Evolutionary conservation across 2,329 filamentous ascomycete genomes (phyloP), one percentile per base, ranked within the genome.

Genomic region (Lasiodiplodia theobromae): DNA sequence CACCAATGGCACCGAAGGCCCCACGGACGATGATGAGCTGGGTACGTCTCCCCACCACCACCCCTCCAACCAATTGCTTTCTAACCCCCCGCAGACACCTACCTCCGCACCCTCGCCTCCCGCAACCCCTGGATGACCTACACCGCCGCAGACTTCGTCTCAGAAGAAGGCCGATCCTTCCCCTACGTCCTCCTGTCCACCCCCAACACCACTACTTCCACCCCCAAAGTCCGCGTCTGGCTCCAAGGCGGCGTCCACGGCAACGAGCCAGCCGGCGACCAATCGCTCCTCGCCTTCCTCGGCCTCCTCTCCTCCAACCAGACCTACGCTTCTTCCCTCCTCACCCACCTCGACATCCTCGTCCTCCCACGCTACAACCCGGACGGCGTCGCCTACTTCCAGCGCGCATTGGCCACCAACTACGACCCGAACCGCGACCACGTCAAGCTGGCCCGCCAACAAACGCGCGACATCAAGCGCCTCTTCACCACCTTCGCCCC

Each of bases 371-470:
- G 78, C 4, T 80, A 79, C 71, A 80, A 80, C 23, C 76, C 76
- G 0, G 78, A 80, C 62, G 78, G 77, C 10, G 77, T 79, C 14
- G 72, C 73, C 1, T 80, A 75, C 69, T 80, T 80, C 70, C 77
- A 80, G 60, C 75, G 78, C 31, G 73, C 73, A 0, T 67, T 79
- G 3, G 77, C 78, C 1, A 76, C 75, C n/a, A 78, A 78, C 68
- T 78, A 76, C 66, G 78, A 80, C 64, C 75, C 76, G 0, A 80
- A 79, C 68, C 74, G 78, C 54, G 78, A 80, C 64, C 77, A 79
- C 70, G 73, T 74, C 10, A 80, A 79, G 66, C 74, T 79, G 25
- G 73, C 71, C 2, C 75, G 78, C 51, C 73, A 76, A 63, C 78
- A 80, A 57, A 78, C 77, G 0, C 73, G 76, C 16, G 72, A 78